Evolutionary conservation across 306 rosid species (phyloP).

Genomic region (Begonia peltatifolia): DNA sequence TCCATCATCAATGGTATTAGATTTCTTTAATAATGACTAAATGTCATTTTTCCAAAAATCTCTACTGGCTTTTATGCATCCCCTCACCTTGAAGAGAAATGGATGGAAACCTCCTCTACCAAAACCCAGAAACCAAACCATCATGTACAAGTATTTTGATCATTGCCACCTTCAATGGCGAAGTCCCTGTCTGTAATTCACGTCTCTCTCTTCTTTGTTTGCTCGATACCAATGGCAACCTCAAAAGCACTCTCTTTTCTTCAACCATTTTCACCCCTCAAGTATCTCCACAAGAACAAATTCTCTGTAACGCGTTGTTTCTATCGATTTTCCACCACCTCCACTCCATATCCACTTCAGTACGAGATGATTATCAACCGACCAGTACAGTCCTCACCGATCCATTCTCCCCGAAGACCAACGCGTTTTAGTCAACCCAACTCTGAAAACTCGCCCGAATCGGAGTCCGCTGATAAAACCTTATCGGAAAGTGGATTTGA

Average conservation of each 20-base stretch:
- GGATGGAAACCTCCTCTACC: slow-evolving; percentile 5
- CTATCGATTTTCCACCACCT: slow-evolving; percentile 25
- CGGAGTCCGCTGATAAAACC: slow-evolving; percentile 17
- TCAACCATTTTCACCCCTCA: slow-evolving; percentile 14
- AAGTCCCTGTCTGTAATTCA: slow-evolving; percentile 20
- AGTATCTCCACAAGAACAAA: slow-evolving; percentile 5
- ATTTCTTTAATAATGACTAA: too few relatives aligned
- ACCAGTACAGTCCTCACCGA: slow-evolving; percentile 32
- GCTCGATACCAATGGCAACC: slow-evolving; percentile 20
- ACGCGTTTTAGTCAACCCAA: slow-evolving; percentile 19
- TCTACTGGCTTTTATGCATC: too few relatives aligned
- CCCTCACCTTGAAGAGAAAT: too few relatives aligned
- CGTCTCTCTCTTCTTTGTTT: slow-evolving; percentile 13
- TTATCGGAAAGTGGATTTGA: slow-evolving; percentile 35
- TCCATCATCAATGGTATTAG: too few relatives aligned
- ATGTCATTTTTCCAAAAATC: too few relatives aligned
- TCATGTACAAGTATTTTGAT: not conserved
- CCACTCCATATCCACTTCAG: slow-evolving; percentile 68
- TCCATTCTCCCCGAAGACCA: slow-evolving; percentile 25
- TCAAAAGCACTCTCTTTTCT: slow-evolving; percentile 15
- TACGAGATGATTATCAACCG: slow-evolving; percentile 73
- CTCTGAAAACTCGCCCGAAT: slow-evolving; percentile 17
- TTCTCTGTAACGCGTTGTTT: slow-evolving; percentile 9
- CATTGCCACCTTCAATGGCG: slow-evolving; percentile 16
- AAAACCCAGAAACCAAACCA: not conserved